Base-by-base conservation (phyloP, 495 filamentous ascomycete species). In the Penicillium egyptiacum region DNA sequence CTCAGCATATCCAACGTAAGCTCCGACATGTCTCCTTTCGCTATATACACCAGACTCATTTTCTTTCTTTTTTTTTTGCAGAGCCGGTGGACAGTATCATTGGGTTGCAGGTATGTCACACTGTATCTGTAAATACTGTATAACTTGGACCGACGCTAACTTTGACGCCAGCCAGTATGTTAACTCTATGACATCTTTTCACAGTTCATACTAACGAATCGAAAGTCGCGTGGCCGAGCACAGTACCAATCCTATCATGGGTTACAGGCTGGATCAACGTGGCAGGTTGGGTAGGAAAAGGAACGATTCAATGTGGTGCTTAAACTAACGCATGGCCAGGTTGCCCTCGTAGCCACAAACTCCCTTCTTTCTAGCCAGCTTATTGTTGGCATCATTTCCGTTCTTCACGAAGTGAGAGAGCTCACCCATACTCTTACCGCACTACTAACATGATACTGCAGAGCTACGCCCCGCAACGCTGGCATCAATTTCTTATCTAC, bases 261-360 rank as follows among this genome's bases (percentile, higher is more conserved):
- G 76, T 84, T n/a, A 87, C 84, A 1, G 87, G 87, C 1, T 90
- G 87, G 87, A 83, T 90, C 58, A 89, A 87, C 64, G 80, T 86
- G 3, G 81, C 82, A 14, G 87, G 85, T 25, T 89, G 86, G 87
- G 85, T 88, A 58, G 46, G 70, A 40, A 25, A 30, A 61, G 3
- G 30, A 50, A 22, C 20, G 0, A 10, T 56, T 28, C 23, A 26
- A 19, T 37, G 5, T 17, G 9, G 35, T 4, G 33, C 5, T 12
- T 3, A 23, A 8, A 31, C 39, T 61, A 41, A 63, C 35, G 10
- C 23, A 10, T 35, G n/a, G 10, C 11, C 83, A 87, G 87, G 81
- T 89, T 45, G 74, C 76, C 2, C 65, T 79, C 7, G 75, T 78
- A 0, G 75, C 75, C 0, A 76, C 74, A 6, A 74, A 72, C 30